Conservation (phyloP, 2,329 filamentous ascomycete genomes). For the Daldinia sp. region DNA sequence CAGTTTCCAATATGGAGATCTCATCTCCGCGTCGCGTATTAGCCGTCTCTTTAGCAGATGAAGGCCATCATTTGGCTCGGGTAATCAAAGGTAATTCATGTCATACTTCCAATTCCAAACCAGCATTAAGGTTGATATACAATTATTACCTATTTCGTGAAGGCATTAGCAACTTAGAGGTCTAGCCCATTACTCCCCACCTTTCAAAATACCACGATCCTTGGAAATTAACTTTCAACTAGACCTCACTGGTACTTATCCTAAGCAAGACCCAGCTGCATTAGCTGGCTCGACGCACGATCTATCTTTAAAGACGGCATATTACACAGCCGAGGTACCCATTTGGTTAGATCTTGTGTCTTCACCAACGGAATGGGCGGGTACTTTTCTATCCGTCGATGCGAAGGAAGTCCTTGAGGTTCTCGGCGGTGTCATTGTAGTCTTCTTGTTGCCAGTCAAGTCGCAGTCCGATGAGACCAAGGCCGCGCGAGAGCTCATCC, state of each 20-base stretch:
- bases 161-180: not conserved
- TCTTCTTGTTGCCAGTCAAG: constrained; percentile 59
- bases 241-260: constrained; percentile 67
- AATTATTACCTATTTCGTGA: not conserved
- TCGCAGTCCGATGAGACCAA: constrained; percentile 43
- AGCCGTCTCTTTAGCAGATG: constrained; percentile 65
- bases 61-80: constrained; percentile 60
- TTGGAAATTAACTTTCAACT: constrained; percentile 28
- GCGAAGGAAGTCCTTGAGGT: constrained; percentile 72
- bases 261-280: constrained; percentile 55
- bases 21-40: constrained; percentile 68
- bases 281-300: constrained; percentile 71
- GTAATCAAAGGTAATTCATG: constrained; percentile 64
- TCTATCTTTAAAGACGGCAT: constrained; percentile 67
- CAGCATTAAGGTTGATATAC: not conserved
- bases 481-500: constrained; percentile 59
- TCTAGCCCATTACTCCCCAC: not conserved
- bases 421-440: constrained; percentile 70
- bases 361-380: constrained; percentile 65
- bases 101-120: not conserved
- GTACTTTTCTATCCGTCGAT: constrained; percentile 69
- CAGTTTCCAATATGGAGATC: constrained; percentile 54
- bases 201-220: not conserved
- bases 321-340: constrained; percentile 71
- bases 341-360: constrained; percentile 75